Percentiles rank a stretch among this genome's conserved stretches.
Evolutionary conservation across 805 yeast genomes (phyloP).

Genomic region (Danielia oregonensis): DNA sequence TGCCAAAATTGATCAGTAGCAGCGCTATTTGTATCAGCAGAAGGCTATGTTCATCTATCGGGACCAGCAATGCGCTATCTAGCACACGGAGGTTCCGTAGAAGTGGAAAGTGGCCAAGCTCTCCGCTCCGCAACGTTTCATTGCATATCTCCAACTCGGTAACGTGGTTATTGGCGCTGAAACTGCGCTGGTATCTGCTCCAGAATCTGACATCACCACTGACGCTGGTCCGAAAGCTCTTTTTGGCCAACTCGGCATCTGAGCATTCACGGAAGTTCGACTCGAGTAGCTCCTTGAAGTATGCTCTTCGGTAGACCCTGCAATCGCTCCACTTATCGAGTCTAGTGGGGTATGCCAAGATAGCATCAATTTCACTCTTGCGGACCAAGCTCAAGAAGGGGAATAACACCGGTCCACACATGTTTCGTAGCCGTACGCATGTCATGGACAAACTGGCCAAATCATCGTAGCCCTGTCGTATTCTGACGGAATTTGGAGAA

Average conservation of each 20-base stretch:
- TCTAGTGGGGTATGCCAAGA: conserved; percentile 19
- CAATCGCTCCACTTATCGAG: conserved; percentile 20
- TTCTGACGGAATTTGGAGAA: not conserved
- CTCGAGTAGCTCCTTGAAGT: conserved; percentile 18
- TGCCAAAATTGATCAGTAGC: conserved; percentile 16
- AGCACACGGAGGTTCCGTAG: not conserved
- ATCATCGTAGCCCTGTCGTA: conserved; percentile 1
- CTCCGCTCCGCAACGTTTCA: conserved; percentile 11
- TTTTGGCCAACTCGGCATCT: conserved; percentile 17
- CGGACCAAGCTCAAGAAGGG: conserved; percentile 23
- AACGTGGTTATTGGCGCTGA: conserved; percentile 18
- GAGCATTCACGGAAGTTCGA: conserved; percentile 14
- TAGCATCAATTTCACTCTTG: conserved; percentile 24
- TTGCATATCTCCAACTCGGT: conserved; percentile 24
- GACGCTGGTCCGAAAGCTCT: conserved; percentile 12
- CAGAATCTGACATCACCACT: conserved; percentile 11
- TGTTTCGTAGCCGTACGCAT: conserved; percentile 19
- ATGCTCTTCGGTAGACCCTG: conserved; percentile 14
- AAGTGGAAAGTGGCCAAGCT: conserved; percentile 17
- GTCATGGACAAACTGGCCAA: conserved; percentile 22
- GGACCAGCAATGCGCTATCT: not conserved
- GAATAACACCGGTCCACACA: conserved; percentile 20
- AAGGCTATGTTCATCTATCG: too few relatives aligned
- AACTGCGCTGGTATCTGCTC: conserved; percentile 15
- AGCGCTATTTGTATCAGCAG: not conserved